A percentile compares a stretch with the other conserved stretches of the same genome.
phyloP scores from a whole-genome alignment of 2,329 filamentous ascomycete genomes.

The Phialocephala sp. region DNA sequence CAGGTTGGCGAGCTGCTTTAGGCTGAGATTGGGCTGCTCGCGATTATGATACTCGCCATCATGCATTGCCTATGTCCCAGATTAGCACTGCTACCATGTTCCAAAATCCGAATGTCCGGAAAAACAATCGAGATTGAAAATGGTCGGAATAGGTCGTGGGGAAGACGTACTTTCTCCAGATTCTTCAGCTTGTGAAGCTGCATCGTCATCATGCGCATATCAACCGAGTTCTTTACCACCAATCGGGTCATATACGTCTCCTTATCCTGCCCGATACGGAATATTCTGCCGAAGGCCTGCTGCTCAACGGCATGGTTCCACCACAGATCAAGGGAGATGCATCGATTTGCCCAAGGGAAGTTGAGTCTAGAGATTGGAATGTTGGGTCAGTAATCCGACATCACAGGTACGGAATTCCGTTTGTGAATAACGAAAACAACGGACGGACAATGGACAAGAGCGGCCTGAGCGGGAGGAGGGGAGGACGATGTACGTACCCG shows the following conservation, averaged over 20 bases:
- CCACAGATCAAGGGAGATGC: conserved; percentile 50
- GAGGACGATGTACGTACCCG: conserved; percentile 33
- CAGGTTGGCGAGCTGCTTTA: conserved; percentile 50
- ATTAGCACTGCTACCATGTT: background rate
- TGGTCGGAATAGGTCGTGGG: background rate
- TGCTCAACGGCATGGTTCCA: conserved; percentile 53
- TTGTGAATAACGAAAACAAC: background rate
- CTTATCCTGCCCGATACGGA: conserved; percentile 67
- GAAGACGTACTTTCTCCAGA: conserved; percentile 19
- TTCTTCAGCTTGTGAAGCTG: conserved; percentile 60
- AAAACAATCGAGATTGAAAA: background rate
- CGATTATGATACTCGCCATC: conserved; percentile 15
- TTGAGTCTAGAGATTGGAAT: conserved; percentile 50
- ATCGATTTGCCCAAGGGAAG: conserved; percentile 57
- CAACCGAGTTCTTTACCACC: conserved; percentile 60
- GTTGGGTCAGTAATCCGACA: background rate
- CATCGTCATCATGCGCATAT: conserved; percentile 59
- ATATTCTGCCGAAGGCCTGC: conserved; percentile 67
- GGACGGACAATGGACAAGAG: no score
- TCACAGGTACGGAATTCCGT: no score
- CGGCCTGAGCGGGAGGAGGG: background rate
- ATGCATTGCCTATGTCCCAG: conserved; percentile 34
- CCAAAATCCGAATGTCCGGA: background rate
- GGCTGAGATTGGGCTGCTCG: conserved; percentile 32
- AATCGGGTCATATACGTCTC: conserved; percentile 65